These are phyloP conservation scores for Trichosporon sp. DNA, from an alignment of 1,284 basidiomycete species.

Conservation along the genomic window DNA sequence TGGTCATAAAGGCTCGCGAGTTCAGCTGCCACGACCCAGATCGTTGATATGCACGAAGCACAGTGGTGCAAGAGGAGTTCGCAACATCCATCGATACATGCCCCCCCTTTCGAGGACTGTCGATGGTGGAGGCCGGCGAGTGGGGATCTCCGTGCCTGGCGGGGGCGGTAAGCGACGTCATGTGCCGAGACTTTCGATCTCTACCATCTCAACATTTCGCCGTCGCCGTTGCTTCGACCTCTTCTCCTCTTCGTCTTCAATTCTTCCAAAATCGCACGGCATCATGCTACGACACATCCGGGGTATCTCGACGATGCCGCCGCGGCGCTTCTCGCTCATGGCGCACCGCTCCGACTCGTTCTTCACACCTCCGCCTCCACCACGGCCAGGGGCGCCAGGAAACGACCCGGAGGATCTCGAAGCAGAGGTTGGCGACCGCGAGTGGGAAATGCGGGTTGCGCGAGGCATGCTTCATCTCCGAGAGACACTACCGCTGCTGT, in stretches of 20 bases:
- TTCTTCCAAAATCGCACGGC: background rate
- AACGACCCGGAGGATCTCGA: constrained; percentile 22
- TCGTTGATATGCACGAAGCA: too few species aligned
- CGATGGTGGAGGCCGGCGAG: background rate
- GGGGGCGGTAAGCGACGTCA: constrained; percentile 1
- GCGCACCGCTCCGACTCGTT: background rate
- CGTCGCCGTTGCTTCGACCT: too few species aligned
- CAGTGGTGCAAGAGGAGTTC: too few species aligned
- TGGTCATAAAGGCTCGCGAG: too few species aligned
- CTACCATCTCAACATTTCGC: background rate
- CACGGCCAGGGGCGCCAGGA: background rate
- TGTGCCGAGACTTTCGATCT: background rate
- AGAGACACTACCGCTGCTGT: constrained; percentile 43
- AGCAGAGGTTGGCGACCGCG: constrained; percentile 42
- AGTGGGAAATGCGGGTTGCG: constrained; percentile 47
- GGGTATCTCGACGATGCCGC: background rate
- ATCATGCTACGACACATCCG: background rate
- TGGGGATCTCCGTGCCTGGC: background rate
- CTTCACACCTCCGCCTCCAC: background rate
- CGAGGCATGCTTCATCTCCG: constrained; percentile 46
- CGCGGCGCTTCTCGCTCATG: background rate
- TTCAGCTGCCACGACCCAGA: too few species aligned
- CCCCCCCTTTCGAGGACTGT: too few species aligned
- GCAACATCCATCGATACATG: too few species aligned
- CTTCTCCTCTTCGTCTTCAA: background rate